phyloP scores from a whole-genome alignment of 345 rosid genomes.

The Hevea brasiliensis region DNA sequence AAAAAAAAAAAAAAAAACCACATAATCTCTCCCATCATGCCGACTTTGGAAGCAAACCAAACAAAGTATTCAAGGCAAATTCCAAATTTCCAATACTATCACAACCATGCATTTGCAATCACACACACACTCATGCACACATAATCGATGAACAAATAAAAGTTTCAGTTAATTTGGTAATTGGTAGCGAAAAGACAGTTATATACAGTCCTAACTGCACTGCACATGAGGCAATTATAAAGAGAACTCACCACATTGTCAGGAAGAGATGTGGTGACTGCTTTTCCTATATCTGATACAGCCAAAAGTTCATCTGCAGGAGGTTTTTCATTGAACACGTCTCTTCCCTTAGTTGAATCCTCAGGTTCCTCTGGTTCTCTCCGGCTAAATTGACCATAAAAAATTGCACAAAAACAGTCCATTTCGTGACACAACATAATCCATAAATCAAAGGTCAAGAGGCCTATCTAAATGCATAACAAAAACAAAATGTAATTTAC shows the following conservation, averaged over 20 bases:
- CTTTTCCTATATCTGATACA: slow-evolving; percentile 86
- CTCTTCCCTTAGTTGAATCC: slow-evolving; percentile 93
- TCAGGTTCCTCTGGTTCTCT: slow-evolving; percentile 99
- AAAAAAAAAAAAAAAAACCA: background rate
- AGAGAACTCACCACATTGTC: slow-evolving; percentile 77
- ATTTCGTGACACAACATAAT: background rate
- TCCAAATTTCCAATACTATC: background rate
- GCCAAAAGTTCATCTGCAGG: slow-evolving; percentile 96
- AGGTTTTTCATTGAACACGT: slow-evolving; percentile 94
- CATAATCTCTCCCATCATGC: background rate
- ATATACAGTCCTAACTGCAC: background rate
- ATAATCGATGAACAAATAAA: too few relatives aligned
- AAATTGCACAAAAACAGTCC: background rate
- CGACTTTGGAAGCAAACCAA: background rate
- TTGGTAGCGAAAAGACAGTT: background rate
- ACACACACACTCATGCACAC: background rate
- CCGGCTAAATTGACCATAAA: slow-evolving; percentile 46
- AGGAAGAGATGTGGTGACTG: slow-evolving; percentile 88
- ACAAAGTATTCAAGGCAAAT: background rate
- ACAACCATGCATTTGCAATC: too few relatives aligned
- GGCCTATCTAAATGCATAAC: background rate
- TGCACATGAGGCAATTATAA: background rate
- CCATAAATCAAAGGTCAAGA: background rate
- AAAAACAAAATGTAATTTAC: background rate
- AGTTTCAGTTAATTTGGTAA: background rate